Evolutionary conservation across 2,329 filamentous ascomycete genomes (phyloP), one percentile per base, ranked within the genome.

Genomic region (Neofusicoccum ribis): DNA sequence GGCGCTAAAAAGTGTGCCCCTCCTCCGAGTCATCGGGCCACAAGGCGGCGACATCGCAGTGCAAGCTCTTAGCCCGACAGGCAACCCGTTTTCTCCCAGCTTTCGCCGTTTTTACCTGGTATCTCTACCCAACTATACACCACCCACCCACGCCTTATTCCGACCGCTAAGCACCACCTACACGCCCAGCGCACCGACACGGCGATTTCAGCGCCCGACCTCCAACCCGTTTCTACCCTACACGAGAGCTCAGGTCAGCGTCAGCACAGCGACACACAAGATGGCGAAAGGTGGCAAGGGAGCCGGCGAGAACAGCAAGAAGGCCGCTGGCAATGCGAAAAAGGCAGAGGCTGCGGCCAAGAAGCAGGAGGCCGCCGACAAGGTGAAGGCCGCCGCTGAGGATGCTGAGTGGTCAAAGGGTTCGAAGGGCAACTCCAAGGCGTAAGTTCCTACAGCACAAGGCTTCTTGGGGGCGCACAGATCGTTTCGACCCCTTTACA

Each of bases 311-410:
- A 92, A 91, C 80, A 90, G 85, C 77, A 98, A 97, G 81, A 98
- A 98, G 83, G 92, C 82, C 2, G 87, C 89, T 8, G 95, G 94
- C 69, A 92, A 97, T 78, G 93, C 93, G 68, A 87, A 92, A 80
- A 98, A 99, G 84, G 93, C 93, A 68, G 93, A 97, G 56, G 89
- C 88, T 3, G 94, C 93, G 1, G 91, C 91, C 8, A 81, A 85
- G 65, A 98, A 98, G 80, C 85, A 89, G 66, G 91, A 92, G 0
- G 88, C 79, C 3, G 88, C 89, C 66, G 86, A 92, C 44, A 81
- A 85, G 43, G 89, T 89, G 79, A 85, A 83, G 63, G 39, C 87
- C 4, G 86, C 83, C 2, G 87, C 78, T 34, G 94, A 97, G 73
- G 86, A 89, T 4, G 84, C 86, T 63, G 84, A 96, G 71, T 99